These are phyloP conservation scores for Dryas drummondii DNA, from an alignment of 306 rosid species.

Conservation along the genomic window DNA sequence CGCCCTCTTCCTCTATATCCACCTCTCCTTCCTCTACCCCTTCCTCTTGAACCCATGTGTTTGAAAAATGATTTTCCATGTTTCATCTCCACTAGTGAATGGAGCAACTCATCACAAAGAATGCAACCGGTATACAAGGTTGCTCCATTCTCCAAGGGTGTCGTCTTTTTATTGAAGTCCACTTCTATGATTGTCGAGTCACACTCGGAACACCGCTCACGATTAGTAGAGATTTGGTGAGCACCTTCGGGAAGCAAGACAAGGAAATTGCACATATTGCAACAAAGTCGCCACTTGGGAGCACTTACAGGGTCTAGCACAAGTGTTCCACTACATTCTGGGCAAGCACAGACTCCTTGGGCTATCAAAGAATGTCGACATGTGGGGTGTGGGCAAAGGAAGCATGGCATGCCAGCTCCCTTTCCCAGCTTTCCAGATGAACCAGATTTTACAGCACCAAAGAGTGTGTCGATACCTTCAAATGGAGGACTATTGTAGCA, in stretches of 20 bases:
- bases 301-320: conserved; percentile 86
- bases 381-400: conserved; percentile 86
- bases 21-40: conserved; percentile 66
- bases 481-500: conserved; percentile 97
- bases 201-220: conserved; percentile 70
- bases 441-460: conserved; percentile 50
- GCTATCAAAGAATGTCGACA: conserved; percentile 80
- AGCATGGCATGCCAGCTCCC: conserved; percentile 97
- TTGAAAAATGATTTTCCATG: conserved; percentile 67
- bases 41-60: conserved; percentile 55
- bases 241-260: conserved; percentile 92
- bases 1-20: conserved; percentile 63
- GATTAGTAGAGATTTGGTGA: conserved; percentile 77
- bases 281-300: conserved; percentile 84
- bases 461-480: conserved; percentile 76
- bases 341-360: conserved; percentile 93
- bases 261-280: conserved; percentile 88
- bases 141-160: conserved; percentile 82
- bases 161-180: conserved; percentile 91
- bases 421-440: conserved; percentile 67
- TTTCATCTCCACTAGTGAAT: conserved; percentile 89
- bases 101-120: conserved; percentile 89
- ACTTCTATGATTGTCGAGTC: conserved; percentile 81
- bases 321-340: conserved; percentile 91
- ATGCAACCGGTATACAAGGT: conserved; percentile 81